Conservation (phyloP, 148 eudicot genomes). For the Heliosperma pusillum region DNA sequence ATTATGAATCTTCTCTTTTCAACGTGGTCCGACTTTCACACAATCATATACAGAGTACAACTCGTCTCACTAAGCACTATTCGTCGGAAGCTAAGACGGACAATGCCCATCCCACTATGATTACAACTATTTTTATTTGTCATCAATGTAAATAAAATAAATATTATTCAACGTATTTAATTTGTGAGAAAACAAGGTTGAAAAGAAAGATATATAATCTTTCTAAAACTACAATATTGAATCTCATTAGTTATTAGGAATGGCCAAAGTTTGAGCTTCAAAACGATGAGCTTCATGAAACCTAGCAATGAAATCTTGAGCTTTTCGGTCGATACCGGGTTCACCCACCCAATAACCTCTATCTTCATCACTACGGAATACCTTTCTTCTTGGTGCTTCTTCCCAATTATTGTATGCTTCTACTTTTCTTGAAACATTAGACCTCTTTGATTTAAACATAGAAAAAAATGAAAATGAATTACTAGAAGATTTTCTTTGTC, state of each 20-base stretch:
- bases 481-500: conserved; percentile 34
- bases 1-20: not conserved
- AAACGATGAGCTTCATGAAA: conserved; percentile 36
- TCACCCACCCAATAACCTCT: conserved; percentile 52
- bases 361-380: conserved; percentile 62
- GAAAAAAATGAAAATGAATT: conserved; percentile 30
- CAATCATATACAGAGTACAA: no score
- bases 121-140: no score
- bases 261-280: conserved; percentile 29
- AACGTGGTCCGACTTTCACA: not conserved
- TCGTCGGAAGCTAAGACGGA: no score
- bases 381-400: conserved; percentile 40
- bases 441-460: conserved; percentile 36
- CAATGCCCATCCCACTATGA: no score
- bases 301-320: conserved; percentile 36
- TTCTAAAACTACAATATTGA: not conserved
- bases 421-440: conserved; percentile 13
- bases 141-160: not conserved
- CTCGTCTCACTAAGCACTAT: no score
- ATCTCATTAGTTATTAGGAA: conserved; percentile 15
- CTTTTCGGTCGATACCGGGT: conserved; percentile 44
- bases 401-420: conserved; percentile 21
- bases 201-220: no score
- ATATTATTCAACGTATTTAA: no score
- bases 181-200: no score